Evolutionary conservation across 306 rosid species (phyloP), one percentile per base, ranked within the genome.

Genomic region (Betula pendula): DNA sequence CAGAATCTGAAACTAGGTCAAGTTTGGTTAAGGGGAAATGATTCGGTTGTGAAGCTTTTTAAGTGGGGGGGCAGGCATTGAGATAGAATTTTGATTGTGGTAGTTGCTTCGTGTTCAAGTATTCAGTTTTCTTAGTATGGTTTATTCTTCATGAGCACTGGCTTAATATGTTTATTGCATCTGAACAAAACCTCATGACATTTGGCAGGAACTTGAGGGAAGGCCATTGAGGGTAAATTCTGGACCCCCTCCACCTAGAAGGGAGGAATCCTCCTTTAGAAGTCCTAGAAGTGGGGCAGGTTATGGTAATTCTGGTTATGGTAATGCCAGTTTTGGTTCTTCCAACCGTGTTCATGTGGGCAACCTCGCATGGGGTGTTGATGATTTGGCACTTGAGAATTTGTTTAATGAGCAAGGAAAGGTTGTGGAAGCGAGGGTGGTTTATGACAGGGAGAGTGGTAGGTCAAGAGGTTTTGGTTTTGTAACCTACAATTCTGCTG

Each of bases 351-450:
- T 95, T 40, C 89, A 95, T 79, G 97, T 95, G 9, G 86, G 96
- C 33, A 95, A 95, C 87, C 97, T 95, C 66, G 85, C 92, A 50
- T 95, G 99, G 99, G 96, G 97, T 80, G 99, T 91, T 78, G 99
- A 95, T 84, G 70, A 92, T 76, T 62, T 35, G 15, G 82, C 97
- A 51, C 96, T 95, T 22, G 91, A 91, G 88, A 59, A 75, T 75
- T 84, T 95, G 84, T 95, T 95, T 74, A 74, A 89, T 0, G 97
- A 83, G 84, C 88, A 84, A 59, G 99, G 99, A 60, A 84, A 75
- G 74, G 99, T 95, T 74, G 25, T 95, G 84, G 97, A 95, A 52
- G 99, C 99, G 20, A 92, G 81, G 86, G 99, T 95, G 5, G 85
- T 95, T 79, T 92, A 80, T 75, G 99, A 95, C 72, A 90, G 97